Evolutionary conservation across 2,329 filamentous ascomycete genomes (phyloP), one percentile per base, ranked within the genome.

Genomic region (Pyrenophora tritici-repentis): DNA sequence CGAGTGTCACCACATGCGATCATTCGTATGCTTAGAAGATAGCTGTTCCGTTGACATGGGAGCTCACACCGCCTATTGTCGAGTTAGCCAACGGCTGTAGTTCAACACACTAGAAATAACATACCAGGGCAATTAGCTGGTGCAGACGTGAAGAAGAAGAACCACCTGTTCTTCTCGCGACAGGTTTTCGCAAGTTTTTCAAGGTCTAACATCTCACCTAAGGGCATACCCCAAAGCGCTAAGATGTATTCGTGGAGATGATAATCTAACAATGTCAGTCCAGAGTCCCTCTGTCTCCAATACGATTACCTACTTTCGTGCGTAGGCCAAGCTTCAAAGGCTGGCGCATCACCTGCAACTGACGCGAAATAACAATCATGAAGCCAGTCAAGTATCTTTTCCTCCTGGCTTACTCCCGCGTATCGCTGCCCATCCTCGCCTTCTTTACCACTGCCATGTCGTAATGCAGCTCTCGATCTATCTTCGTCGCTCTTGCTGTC

Each of bases 331-430:
- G 81, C 79, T 73, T 90, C 87, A 55, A 90, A 88, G 0, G 81
- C 77, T 16, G 81, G 82, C 10, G 79, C 75, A 65, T 90, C 87
- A 0, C 84, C 84, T 0, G 81, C 85, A 1, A 87, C 85, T 0
- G 83, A 84, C 0, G 86, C 78, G 59, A 90, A 89, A 44, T 86
- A 85, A 58, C 80, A 83, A 63, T 90, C 85, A 75, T 88, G 87
- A 51, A 90, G 56, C 86, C 86, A 90, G 45, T 83, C 80, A 6
- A 83, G 74, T 3, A 86, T 79, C 37, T 80, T 79, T 40, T 82
- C 72, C 42, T 82, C 80, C 56, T 83, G 81, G 39, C 76, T 76
- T 3, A 84, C 49, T 0, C 82, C 82, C 0, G 77, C 78, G 62
- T 78, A 84, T 7, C 70, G 47, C 41, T 77, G 68, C 3, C 75